Percentiles rank a stretch among this genome's conserved stretches.
These are phyloP conservation scores for Medicago ruthenica DNA, from an alignment of 306 rosid species.

Conservation along the genomic window DNA sequence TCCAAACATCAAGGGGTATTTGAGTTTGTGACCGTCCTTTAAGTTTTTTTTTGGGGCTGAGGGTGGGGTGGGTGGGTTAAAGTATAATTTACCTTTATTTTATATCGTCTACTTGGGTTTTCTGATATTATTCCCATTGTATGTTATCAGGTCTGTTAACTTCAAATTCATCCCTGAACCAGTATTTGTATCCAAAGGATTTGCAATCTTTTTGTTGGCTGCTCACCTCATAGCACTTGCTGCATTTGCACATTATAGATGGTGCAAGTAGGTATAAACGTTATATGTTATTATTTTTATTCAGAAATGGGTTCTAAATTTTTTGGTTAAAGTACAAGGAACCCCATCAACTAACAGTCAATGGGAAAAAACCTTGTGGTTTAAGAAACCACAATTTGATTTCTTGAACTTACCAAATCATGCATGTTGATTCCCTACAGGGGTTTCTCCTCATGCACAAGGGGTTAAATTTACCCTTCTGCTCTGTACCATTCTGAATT, in stretches of 20 bases:
- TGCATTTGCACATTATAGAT: constrained; percentile 76
- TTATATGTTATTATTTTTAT: constrained; percentile 11
- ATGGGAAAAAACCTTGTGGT: background rate
- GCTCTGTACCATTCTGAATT: too few species aligned
- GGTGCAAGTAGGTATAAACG: constrained; percentile 91
- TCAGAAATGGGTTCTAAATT: constrained; percentile 10
- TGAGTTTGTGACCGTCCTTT: background rate
- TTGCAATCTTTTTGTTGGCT: constrained; percentile 75
- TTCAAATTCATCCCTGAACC: constrained; percentile 91
- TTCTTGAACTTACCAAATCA: background rate
- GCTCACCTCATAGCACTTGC: constrained; percentile 69
- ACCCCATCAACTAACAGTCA: constrained; percentile 5
- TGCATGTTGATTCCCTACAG: too few species aligned
- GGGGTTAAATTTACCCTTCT: too few species aligned
- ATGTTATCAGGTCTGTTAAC: constrained; percentile 86
- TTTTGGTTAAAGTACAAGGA: constrained; percentile 26
- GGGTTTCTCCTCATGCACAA: too few species aligned
- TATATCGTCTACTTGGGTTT: background rate
- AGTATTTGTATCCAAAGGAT: constrained; percentile 81
- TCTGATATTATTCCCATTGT: constrained; percentile 46
- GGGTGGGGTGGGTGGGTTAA: background rate
- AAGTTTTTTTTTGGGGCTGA: background rate
- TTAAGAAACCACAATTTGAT: constrained; percentile 20
- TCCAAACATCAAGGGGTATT: constrained; percentile 12
- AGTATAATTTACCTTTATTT: constrained; percentile 2